A percentile compares a stretch with the other conserved stretches of the same genome.
Conservation (phyloP, 2,329 filamentous ascomycete species). For the Teratosphaeria epicoccoides region DNA sequence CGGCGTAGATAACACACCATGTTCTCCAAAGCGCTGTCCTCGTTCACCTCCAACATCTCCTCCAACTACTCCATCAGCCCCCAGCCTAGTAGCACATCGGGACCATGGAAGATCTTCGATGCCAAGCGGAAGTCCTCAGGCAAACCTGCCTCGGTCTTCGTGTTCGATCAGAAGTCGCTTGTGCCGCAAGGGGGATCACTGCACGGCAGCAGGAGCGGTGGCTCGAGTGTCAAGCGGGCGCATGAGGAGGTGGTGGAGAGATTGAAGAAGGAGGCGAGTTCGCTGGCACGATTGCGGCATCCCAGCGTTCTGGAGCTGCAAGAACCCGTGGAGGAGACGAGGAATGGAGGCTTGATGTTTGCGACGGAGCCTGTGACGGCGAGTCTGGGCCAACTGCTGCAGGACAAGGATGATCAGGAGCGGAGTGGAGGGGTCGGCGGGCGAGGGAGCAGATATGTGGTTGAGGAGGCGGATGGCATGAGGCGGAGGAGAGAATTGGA, state of each 20-base stretch:
- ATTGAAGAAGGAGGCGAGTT: constrained; percentile 82
- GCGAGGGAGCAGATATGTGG: constrained; percentile 66
- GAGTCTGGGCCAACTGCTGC: constrained; percentile 69
- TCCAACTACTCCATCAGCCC: constrained; percentile 79
- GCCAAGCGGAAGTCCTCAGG: constrained; percentile 93
- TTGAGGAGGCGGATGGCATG: constrained; percentile 66
- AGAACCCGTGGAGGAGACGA: constrained; percentile 89
- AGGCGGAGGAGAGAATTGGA: constrained; percentile 67
- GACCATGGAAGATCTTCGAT: constrained; percentile 96
- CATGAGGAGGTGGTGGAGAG: constrained; percentile 86
- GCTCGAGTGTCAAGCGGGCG: constrained; percentile 62
- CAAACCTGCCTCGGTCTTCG: constrained; percentile 80
- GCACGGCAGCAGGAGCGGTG: constrained; percentile 49
- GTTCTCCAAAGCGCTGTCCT: constrained; percentile 91
- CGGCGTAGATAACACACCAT: constrained; percentile 40
- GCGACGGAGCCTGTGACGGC: constrained; percentile 85
- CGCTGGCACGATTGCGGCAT: constrained; percentile 76
- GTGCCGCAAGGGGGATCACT: constrained; percentile 40
- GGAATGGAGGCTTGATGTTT: constrained; percentile 86
- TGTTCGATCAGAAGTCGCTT: constrained; percentile 82
- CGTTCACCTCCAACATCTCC: constrained; percentile 85
- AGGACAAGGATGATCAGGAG: constrained; percentile 77
- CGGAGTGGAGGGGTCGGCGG: constrained; percentile 52
- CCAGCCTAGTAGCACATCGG: constrained; percentile 65
- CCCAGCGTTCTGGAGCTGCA: constrained; percentile 86